Percentiles rank a stretch among this genome's conserved stretches.
phyloP scores from a whole-genome alignment of 2,329 filamentous ascomycete genomes.

The Dactylonectria macrodidyma region DNA sequence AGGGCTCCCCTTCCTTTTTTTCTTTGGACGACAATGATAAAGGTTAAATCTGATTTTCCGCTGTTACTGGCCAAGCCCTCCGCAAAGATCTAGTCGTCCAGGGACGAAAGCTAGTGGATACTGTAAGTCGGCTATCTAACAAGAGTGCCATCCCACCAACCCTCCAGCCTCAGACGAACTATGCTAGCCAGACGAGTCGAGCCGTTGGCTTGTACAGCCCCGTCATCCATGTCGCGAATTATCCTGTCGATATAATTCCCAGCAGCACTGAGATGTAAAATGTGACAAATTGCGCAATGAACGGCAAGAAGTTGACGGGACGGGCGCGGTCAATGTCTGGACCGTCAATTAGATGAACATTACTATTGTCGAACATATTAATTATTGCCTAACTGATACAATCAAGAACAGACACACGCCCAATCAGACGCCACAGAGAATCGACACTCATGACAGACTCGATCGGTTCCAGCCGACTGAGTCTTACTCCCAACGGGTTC shows the following conservation, averaged over 20 bases:
- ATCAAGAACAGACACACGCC: too few relatives aligned
- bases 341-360: slow-evolving; percentile 55
- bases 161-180: slow-evolving; percentile 11
- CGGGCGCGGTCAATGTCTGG: slow-evolving; percentile 55
- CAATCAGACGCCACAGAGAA: too few relatives aligned
- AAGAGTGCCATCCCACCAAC: slow-evolving; percentile 15
- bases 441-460: too few relatives aligned
- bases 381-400: slow-evolving; percentile 45
- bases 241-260: slow-evolving; percentile 11
- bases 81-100: too few relatives aligned
- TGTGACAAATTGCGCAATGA: slow-evolving; percentile 8
- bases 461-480: too few relatives aligned
- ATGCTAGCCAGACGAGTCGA: slow-evolving; percentile 12
- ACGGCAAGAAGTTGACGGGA: slow-evolving; percentile 11
- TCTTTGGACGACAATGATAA: too few relatives aligned
- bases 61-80: too few relatives aligned
- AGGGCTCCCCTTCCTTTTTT: too few relatives aligned
- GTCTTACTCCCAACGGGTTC: too few relatives aligned
- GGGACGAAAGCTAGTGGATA: too few relatives aligned
- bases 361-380: slow-evolving; percentile 58
- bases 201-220: not conserved
- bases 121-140: not conserved
- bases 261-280: slow-evolving; percentile 15
- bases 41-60: too few relatives aligned
- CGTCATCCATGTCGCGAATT: slow-evolving; percentile 11